phyloP scores from a whole-genome alignment of 2,329 filamentous ascomycete genomes.

The Hymenoscyphus salicellus region DNA sequence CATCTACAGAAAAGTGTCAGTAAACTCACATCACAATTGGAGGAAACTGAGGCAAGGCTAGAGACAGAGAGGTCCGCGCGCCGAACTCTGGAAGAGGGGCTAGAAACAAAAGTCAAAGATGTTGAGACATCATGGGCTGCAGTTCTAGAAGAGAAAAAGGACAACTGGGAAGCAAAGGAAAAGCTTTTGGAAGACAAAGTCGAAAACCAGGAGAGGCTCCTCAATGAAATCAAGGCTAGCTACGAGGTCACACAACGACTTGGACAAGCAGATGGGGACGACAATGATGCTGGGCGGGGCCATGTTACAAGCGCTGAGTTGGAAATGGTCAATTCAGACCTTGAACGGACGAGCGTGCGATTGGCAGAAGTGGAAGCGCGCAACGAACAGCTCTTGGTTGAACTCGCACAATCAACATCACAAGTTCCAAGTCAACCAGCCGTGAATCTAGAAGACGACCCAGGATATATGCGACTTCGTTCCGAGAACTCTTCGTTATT shows the following conservation, averaged over 20 bases:
- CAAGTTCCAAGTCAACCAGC: conserved; percentile 60
- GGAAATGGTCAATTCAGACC: conserved; percentile 86
- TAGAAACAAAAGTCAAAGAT: conserved; percentile 81
- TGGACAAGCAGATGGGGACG: conserved; percentile 65
- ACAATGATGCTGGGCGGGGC: conserved; percentile 54
- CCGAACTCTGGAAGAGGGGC: conserved; percentile 70
- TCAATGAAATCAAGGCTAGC: conserved; percentile 94
- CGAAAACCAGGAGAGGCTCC: conserved; percentile 84
- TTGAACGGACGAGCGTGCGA: conserved; percentile 83
- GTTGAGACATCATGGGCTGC: conserved; percentile 87
- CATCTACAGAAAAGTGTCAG: conserved; percentile 77
- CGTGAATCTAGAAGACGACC: conserved; percentile 78
- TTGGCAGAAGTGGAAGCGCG: conserved; percentile 88
- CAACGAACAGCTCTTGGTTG: conserved; percentile 87
- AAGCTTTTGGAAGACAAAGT: conserved; percentile 87
- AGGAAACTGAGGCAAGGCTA: conserved; percentile 76
- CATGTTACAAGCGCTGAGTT: conserved; percentile 83
- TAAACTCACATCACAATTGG: conserved; percentile 74
- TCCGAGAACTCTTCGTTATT: conserved; percentile 92
- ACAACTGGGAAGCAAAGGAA: conserved; percentile 96
- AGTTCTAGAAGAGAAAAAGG: conserved; percentile 86
- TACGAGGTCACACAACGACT: conserved; percentile 94
- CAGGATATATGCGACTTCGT: conserved; percentile 78
- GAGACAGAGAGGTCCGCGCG: conserved; percentile 72
- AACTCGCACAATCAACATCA: conserved; percentile 85